A percentile compares a stretch with the other conserved stretches of the same genome.
These are phyloP conservation scores for Phylloporus arenicola DNA, from an alignment of 768 basidiomycete species.

Conservation along the genomic window DNA sequence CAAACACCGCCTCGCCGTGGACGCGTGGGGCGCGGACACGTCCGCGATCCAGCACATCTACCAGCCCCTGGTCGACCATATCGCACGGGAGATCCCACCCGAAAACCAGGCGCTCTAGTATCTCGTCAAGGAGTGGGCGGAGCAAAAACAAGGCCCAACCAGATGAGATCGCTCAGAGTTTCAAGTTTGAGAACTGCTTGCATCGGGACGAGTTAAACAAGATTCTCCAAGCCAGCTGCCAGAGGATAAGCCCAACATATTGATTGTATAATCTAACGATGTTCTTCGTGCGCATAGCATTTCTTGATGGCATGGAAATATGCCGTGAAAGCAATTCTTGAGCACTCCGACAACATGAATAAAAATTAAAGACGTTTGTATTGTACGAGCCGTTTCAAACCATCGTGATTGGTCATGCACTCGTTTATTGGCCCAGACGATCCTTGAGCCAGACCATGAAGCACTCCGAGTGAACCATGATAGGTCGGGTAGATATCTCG, in stretches of 20 bases:
- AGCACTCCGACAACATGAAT: background rate
- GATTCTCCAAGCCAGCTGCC: constrained; percentile 36
- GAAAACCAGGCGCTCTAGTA: constrained; percentile 57
- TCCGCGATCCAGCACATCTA: constrained; percentile 51
- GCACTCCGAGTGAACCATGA: constrained; percentile 25
- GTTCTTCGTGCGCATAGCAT: background rate
- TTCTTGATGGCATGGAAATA: background rate
- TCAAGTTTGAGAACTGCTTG: constrained; percentile 64
- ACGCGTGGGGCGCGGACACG: constrained; percentile 75
- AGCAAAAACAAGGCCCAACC: constrained; percentile 56
- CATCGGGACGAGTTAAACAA: constrained; percentile 62
- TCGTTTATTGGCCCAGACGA: constrained; percentile 8
- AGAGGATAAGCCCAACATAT: background rate
- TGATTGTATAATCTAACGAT: background rate
- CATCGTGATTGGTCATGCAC: background rate
- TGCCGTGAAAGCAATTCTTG: background rate
- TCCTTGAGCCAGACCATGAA: constrained; percentile 46
- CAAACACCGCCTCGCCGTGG: constrained; percentile 72
- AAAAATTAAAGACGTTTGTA: too few species aligned
- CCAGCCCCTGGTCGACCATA: constrained; percentile 58
- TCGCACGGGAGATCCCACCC: constrained; percentile 50
- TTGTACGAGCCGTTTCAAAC: too few species aligned
- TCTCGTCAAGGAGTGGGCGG: constrained; percentile 68
- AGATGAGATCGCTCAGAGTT: constrained; percentile 70
- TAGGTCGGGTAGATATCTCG: constrained; percentile 34